phyloP scores from a whole-genome alignment of 768 basidiomycete genomes.

The Leccinellum rugosiceps region DNA sequence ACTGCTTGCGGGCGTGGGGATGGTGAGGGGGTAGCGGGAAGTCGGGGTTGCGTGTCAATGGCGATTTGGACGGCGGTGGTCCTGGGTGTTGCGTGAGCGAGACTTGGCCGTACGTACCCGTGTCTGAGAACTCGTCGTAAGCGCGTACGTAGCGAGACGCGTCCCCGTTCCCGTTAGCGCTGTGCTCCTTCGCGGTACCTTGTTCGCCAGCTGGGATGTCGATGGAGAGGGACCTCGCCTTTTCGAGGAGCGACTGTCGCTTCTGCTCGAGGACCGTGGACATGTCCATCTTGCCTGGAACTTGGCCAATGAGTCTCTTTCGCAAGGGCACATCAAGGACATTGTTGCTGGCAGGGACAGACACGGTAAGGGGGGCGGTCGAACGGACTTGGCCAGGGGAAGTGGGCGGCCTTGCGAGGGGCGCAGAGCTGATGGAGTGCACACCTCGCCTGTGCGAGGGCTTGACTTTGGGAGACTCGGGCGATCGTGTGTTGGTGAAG shows the following conservation, averaged over 20 bases:
- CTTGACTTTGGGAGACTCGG: conserved; percentile 36
- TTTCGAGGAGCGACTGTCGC: conserved; percentile 50
- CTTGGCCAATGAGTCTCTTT: conserved; percentile 57
- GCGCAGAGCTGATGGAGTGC: conserved; percentile 82
- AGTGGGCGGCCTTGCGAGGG: conserved; percentile 77
- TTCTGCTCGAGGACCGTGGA: conserved; percentile 52
- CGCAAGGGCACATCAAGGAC: conserved; percentile 37
- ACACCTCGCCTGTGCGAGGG: conserved; percentile 63
- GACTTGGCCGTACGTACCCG: conserved; percentile 11
- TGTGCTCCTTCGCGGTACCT: conserved; percentile 13
- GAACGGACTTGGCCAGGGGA: conserved; percentile 63
- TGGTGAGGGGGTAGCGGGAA: conserved; percentile 58
- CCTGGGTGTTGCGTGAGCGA: conserved; percentile 10
- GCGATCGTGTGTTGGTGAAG: conserved; percentile 76
- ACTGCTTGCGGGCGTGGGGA: conserved; percentile 77
- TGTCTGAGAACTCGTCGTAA: conserved; percentile 27
- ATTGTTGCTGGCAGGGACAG: conserved; percentile 14
- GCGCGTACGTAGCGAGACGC: conserved; percentile 30
- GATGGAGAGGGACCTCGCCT: conserved; percentile 59
- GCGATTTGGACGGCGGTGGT: conserved; percentile 4
- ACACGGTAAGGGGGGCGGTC: conserved; percentile 27
- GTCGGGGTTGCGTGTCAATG: conserved; percentile 47
- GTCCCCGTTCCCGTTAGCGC: conserved; percentile 5
- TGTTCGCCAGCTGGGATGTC: conserved; percentile 51
- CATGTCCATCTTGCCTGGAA: conserved; percentile 34